A percentile compares a stretch with the other conserved stretches of the same genome.
These are phyloP conservation scores for Venturia oleaginea DNA, from an alignment of 2,329 filamentous ascomycete genomes.

Conservation along the genomic window DNA sequence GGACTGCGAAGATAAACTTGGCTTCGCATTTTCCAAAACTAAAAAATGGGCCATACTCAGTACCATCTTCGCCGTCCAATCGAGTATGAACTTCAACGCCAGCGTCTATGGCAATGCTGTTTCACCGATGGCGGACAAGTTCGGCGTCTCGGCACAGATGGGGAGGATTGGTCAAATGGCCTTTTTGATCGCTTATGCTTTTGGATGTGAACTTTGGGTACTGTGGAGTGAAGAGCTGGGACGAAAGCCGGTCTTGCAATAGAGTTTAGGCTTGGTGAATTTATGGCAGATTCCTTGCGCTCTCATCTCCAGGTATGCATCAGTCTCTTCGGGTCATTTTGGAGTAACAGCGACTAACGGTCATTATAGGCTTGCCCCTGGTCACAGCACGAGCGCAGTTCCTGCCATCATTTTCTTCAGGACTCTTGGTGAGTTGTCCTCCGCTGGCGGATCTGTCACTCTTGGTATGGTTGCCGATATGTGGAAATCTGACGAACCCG, in stretches of 20 bases:
- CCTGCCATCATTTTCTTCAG: constrained; percentile 33
- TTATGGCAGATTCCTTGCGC: constrained; percentile 21
- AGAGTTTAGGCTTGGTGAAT: constrained; percentile 44
- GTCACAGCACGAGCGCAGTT: constrained; percentile 24
- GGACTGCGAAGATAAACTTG: constrained; percentile 35
- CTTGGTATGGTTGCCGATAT: constrained; percentile 57
- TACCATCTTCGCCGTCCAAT: constrained; percentile 44
- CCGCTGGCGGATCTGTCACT: constrained; percentile 54
- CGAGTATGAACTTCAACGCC: constrained; percentile 47
- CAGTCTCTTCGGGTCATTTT: neutral
- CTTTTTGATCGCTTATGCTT: constrained; percentile 45
- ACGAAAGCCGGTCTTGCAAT: constrained; percentile 43
- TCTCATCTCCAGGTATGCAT: neutral
- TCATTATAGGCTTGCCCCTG: neutral
- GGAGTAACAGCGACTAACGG: neutral
- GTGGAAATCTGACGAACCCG: constrained; percentile 48
- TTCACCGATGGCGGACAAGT: constrained; percentile 35
- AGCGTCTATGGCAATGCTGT: constrained; percentile 42
- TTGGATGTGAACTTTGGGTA: constrained; percentile 44
- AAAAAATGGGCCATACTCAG: constrained; percentile 45
- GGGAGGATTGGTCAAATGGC: constrained; percentile 40
- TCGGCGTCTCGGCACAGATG: constrained; percentile 37
- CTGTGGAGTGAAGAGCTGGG: constrained; percentile 48
- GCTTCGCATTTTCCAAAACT: constrained; percentile 34
- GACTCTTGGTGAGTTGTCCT: constrained; percentile 48